Percentiles rank a stretch among this genome's conserved stretches.
Evolutionary conservation across 345 rosid genomes (phyloP).

Genomic region (Eucalyptus urophylla): DNA sequence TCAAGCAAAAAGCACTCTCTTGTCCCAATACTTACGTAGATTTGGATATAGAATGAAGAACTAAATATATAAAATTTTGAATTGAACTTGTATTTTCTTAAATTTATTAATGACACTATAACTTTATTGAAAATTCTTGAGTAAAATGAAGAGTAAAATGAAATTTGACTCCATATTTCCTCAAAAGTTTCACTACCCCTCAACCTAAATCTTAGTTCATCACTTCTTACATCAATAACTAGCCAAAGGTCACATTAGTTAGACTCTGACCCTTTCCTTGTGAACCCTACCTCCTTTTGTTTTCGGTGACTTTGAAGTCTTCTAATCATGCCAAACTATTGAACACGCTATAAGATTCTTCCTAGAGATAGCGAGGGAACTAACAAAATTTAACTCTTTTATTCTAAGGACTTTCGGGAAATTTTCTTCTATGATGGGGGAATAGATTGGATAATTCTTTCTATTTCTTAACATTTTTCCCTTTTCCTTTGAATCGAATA

Average conservation of each 20-base stretch:
- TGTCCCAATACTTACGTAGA: not conserved
- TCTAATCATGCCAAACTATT: too few relatives aligned
- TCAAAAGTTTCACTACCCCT: not conserved
- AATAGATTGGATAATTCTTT: not conserved
- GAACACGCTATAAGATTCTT: too few relatives aligned
- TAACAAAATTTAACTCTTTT: not conserved
- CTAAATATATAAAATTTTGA: not conserved
- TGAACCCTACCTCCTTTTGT: not conserved
- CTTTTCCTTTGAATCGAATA: not conserved
- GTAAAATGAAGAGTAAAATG: fast-evolving
- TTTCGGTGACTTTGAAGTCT: not conserved
- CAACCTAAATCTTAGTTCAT: fast-evolving
- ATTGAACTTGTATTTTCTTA: not conserved
- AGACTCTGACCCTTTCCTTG: not conserved
- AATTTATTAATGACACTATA: not conserved
- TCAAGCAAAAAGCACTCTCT: not conserved
- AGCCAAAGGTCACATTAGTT: not conserved
- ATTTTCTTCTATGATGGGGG: not conserved
- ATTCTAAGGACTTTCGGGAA: not conserved
- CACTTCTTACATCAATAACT: not conserved
- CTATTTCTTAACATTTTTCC: not conserved
- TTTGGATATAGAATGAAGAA: not conserved
- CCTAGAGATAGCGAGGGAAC: not conserved
- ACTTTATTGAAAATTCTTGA: not conserved
- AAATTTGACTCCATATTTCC: not conserved